Percentiles rank a stretch among this genome's conserved stretches.
Evolutionary conservation across 2,329 filamentous ascomycete genomes (phyloP).

Genomic region (Cylindrodendrum hubeiense): DNA sequence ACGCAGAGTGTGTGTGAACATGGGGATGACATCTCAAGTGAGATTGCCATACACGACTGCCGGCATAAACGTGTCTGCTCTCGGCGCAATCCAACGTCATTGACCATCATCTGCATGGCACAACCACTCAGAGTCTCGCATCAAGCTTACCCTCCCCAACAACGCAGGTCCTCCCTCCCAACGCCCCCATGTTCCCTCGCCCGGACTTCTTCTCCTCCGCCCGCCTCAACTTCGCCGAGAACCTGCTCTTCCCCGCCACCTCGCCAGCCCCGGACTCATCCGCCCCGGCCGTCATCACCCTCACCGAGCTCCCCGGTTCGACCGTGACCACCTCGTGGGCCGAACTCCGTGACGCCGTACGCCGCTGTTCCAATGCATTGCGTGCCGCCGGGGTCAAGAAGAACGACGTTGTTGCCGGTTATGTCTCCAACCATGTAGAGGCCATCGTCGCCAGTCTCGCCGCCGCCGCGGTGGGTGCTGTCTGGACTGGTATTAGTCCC

Average conservation of each 20-base stretch:
- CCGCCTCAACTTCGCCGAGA: conserved; percentile 93
- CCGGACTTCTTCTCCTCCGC: conserved; percentile 87
- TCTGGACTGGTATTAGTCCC: conserved; percentile 94
- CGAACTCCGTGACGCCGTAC: conserved; percentile 82
- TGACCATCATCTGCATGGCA: background rate
- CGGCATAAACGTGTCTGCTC: background rate
- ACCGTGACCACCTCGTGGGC: conserved; percentile 75
- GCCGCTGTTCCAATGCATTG: conserved; percentile 78
- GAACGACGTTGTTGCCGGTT: conserved; percentile 74
- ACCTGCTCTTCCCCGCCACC: conserved; percentile 82
- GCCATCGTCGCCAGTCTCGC: conserved; percentile 91
- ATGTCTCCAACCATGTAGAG: conserved; percentile 90
- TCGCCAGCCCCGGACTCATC: conserved; percentile 60
- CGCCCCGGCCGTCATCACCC: conserved; percentile 80
- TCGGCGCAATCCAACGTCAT: background rate
- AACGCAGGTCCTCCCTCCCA: conserved; percentile 73
- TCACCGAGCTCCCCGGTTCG: conserved; percentile 78
- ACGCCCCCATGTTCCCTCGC: conserved; percentile 84
- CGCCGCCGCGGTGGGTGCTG: conserved; percentile 82
- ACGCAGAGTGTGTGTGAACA: background rate
- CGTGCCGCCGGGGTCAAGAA: conserved; percentile 71
- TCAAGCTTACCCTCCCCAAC: background rate
- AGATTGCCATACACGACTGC: background rate
- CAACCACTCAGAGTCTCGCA: background rate
- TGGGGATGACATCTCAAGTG: conserved; percentile 17